Conservation (phyloP, 345 rosid species). For the Populus davidiana region DNA sequence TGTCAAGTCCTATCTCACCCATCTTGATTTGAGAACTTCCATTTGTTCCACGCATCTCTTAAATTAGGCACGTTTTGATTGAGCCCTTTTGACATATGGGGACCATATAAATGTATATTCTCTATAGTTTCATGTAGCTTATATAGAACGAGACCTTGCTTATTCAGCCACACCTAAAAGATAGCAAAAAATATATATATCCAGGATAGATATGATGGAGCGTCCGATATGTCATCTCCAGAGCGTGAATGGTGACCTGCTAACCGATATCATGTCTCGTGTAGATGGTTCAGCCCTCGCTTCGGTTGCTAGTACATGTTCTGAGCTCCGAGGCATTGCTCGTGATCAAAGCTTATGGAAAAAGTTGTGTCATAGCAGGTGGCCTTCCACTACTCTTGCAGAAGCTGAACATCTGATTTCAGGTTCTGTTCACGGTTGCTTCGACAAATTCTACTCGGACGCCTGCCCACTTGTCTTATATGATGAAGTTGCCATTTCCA, state of each 20-base stretch:
- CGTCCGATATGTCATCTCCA: constrained; percentile 7
- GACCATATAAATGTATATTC: too few relatives aligned
- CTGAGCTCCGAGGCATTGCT: constrained; percentile 22
- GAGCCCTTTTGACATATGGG: too few relatives aligned
- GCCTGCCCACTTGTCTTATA: constrained; percentile 25
- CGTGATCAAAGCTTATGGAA: constrained; percentile 25
- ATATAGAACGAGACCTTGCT: too few relatives aligned
- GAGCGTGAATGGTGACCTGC: constrained; percentile 24
- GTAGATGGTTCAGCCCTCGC: constrained; percentile 37
- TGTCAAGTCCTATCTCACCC: too few relatives aligned
- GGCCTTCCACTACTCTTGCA: constrained; percentile 39
- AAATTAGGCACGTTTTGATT: too few relatives aligned
- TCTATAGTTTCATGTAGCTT: too few relatives aligned
- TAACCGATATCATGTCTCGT: constrained; percentile 24
- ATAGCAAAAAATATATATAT: not conserved
- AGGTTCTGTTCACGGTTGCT: not conserved
- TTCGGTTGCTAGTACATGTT: constrained; percentile 32
- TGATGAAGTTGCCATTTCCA: not conserved
- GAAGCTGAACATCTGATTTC: constrained; percentile 13
- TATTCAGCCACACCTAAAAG: not conserved
- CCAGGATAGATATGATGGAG: constrained; percentile 2
- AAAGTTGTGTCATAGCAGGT: constrained; percentile 26
- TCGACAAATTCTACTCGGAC: constrained; percentile 31
- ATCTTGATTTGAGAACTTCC: too few relatives aligned
- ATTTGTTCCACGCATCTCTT: too few relatives aligned